phyloP scores from a whole-genome alignment of 306 rosid genomes.

The Pterocarpus santalinus region DNA sequence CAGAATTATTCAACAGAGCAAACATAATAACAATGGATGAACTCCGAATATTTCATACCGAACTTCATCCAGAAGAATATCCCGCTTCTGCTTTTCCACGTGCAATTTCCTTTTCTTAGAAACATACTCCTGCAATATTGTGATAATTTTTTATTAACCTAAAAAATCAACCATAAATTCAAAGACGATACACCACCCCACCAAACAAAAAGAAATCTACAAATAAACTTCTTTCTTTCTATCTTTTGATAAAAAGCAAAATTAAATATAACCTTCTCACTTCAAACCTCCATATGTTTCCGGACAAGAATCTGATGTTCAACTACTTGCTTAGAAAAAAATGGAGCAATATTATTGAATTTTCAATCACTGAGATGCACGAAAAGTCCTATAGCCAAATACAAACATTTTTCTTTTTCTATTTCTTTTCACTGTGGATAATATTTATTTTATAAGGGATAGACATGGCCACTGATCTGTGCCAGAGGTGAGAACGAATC shows the following conservation, averaged over 20 bases:
- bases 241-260: neutral
- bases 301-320: neutral
- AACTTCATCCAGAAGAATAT: constrained; percentile 61
- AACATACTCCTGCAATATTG: constrained; percentile 60
- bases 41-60: constrained; percentile 50
- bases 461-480: too few relatives aligned
- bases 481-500: neutral
- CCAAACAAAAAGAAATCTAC: neutral
- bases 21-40: neutral
- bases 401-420: too few relatives aligned
- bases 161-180: constrained; percentile 1
- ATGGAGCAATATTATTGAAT: neutral
- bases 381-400: neutral
- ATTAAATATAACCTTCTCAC: neutral
- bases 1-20: neutral
- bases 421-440: neutral
- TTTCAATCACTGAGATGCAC: constrained; percentile 1
- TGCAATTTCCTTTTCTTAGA: constrained; percentile 59
- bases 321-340: neutral
- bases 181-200: neutral
- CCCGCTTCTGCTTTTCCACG: constrained; percentile 44
- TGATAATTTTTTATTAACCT: constrained; percentile 6
- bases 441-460: neutral
- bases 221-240: too few relatives aligned
- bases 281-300: neutral